A percentile compares a stretch with the other conserved stretches of the same genome.
phyloP scores from a whole-genome alignment of 192 early-diverging fungal genomes.

The Helicostylum pulchrum region DNA sequence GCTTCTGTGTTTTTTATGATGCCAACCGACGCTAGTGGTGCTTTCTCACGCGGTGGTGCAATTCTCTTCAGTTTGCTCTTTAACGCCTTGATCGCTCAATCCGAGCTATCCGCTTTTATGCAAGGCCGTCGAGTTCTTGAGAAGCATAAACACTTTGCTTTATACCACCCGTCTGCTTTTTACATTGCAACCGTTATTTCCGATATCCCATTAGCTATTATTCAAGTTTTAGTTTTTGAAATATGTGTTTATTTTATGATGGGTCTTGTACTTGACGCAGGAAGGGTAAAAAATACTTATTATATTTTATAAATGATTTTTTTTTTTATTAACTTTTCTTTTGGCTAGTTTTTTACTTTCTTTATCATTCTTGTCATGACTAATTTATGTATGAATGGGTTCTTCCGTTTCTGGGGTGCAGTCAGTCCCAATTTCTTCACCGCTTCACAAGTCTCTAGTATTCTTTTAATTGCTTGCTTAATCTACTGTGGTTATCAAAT shows the following conservation, averaged over 20 bases:
- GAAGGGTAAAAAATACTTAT: constrained; percentile 26
- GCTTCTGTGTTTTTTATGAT: constrained; percentile 67
- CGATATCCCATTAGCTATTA: constrained; percentile 52
- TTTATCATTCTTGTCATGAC: constrained; percentile 57
- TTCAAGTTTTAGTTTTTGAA: constrained; percentile 56
- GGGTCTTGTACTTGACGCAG: constrained; percentile 53
- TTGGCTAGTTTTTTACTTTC: constrained; percentile 53
- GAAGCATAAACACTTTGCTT: constrained; percentile 69
- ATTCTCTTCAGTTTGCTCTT: constrained; percentile 70
- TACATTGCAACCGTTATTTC: constrained; percentile 58
- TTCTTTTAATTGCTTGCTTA: constrained; percentile 53
- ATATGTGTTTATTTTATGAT: constrained; percentile 64
- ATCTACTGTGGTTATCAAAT: constrained; percentile 66
- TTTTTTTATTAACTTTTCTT: constrained; percentile 26
- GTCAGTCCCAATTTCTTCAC: constrained; percentile 48
- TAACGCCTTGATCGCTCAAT: constrained; percentile 64
- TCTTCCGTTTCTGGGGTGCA: constrained; percentile 57
- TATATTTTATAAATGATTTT: neutral
- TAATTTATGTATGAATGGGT: constrained; percentile 55
- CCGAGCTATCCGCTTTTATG: constrained; percentile 65
- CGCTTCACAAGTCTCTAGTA: constrained; percentile 52
- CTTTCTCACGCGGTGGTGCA: constrained; percentile 70
- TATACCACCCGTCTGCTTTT: constrained; percentile 67
- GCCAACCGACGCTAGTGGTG: constrained; percentile 51
- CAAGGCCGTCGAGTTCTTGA: constrained; percentile 62